These are phyloP conservation scores for Pythium scleroteichum DNA, from an alignment of 352 stramenopile species.

Conservation along the genomic window DNA sequence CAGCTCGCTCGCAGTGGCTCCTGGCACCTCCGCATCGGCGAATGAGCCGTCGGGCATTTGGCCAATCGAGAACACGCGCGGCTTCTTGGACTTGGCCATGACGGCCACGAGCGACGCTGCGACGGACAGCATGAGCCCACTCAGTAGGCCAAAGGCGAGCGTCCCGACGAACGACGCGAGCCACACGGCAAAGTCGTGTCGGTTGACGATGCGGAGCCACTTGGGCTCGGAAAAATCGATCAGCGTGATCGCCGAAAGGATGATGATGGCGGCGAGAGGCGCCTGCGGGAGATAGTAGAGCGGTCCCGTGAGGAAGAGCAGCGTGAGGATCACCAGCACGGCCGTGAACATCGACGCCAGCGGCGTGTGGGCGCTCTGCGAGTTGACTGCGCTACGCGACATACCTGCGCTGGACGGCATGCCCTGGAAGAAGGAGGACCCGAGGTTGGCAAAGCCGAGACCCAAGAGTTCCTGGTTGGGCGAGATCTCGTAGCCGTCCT, in stretches of 20 bases:
- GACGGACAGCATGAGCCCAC: conserved; percentile 52
- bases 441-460: conserved; percentile 90
- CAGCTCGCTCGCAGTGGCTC: conserved; percentile 27
- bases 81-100: conserved; percentile 66
- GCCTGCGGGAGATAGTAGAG: conserved; percentile 90
- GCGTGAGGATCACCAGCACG: conserved; percentile 85
- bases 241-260: conserved; percentile 85
- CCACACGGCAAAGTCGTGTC: conserved; percentile 71
- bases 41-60: conserved; percentile 38
- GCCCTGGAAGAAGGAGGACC: conserved; percentile 84
- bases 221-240: conserved; percentile 88
- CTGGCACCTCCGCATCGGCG: conserved; percentile 31
- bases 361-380: conserved; percentile 84
- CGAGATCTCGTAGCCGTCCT: conserved; percentile 79
- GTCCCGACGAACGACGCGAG: conserved; percentile 48
- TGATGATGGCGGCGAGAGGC: conserved; percentile 88
- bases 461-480: conserved; percentile 90
- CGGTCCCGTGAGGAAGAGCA: conserved; percentile 86
- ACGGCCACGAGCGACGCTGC: conserved; percentile 60
- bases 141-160: conserved; percentile 46
- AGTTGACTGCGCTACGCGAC: conserved; percentile 90
- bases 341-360: conserved; percentile 90
- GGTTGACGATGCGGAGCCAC: conserved; percentile 69
- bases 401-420: conserved; percentile 92
- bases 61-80: conserved; percentile 44